Percentiles rank a stretch among this genome's conserved stretches.
Evolutionary conservation across 2,329 filamentous ascomycete species (phyloP).

Genomic region (Apiospora kogelbergensis): DNA sequence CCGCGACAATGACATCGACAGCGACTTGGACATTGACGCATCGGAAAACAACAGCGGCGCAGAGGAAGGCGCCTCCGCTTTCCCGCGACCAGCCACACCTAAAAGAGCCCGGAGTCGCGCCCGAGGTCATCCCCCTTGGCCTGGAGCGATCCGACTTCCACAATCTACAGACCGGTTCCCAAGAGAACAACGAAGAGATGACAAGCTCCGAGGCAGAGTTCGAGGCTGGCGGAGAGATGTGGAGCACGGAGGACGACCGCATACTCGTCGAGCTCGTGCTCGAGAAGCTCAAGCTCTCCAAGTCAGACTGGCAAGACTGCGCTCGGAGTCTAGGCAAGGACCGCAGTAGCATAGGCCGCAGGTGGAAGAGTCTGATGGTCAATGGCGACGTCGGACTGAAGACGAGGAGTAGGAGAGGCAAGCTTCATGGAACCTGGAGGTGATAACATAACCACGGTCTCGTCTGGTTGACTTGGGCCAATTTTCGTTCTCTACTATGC

Average conservation of each 20-base stretch:
- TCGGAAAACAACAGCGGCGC: slow-evolving; percentile 18
- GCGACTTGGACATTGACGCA: slow-evolving; percentile 30
- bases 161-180: slow-evolving; percentile 40
- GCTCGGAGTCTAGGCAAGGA: slow-evolving; percentile 63
- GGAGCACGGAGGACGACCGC: slow-evolving; percentile 64
- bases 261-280: slow-evolving; percentile 67
- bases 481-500: slow-evolving; percentile 15
- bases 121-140: slow-evolving; percentile 59
- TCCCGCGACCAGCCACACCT: slow-evolving; percentile 42
- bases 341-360: slow-evolving; percentile 52
- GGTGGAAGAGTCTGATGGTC: slow-evolving; percentile 64
- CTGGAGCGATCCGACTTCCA: slow-evolving; percentile 61
- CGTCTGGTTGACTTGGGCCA: neutral
- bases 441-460: slow-evolving; percentile 31
- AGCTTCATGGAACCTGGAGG: slow-evolving; percentile 57
- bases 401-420: slow-evolving; percentile 44
- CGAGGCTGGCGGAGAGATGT: slow-evolving; percentile 47
- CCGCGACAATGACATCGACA: slow-evolving; percentile 37
- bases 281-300: slow-evolving; percentile 64
- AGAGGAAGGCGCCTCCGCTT: slow-evolving; percentile 18
- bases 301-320: slow-evolving; percentile 67
- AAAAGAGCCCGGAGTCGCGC: slow-evolving; percentile 61
- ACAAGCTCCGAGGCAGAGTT: slow-evolving; percentile 41
- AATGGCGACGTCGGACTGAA: slow-evolving; percentile 62
- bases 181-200: slow-evolving; percentile 24